Evolutionary conservation across 192 early-diverging fungal species (phyloP), one percentile per base, ranked within the genome.

Genomic region (Gigaspora rosea): DNA sequence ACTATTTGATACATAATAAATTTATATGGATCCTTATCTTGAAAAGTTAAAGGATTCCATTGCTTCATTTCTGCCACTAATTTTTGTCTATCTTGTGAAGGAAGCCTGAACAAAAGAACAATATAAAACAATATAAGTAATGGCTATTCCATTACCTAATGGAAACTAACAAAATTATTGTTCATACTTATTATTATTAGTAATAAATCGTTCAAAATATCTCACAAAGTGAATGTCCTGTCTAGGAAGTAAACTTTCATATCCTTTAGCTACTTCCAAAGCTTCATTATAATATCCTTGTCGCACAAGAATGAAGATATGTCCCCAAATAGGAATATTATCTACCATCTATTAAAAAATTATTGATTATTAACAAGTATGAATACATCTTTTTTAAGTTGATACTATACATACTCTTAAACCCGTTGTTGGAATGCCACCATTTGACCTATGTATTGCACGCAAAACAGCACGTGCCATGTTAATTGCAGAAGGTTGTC

Each of bases 11-110:
- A 95, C 20, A 99, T 78, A 15, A 94, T 91, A 3, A 91, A 80
- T 83, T 98, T 98, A 87, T 95, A 99, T n/a, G 93, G 93, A 76
- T 99, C 97, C 8, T 87, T 88, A 11, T 76, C 72, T 33, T 85
- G 75, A 83, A 20, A 76, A 78, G 33, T 73, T 75, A 69, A 88
- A 84, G 13, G 79, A 68, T 85, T 73, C 52, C 84, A 77, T 62
- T 83, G 82, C 49, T 88, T 86, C 70, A 87, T 88, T 49, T 93
- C 90, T 13, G 83, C 83, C 27, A 90, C 58, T 4, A 97, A 78
- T 11, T 84, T 78, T 18, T 90, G 86, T 61, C 90, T 88, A 77
- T 81, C 77, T 11, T 75, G 66, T 48, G 81, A 76, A 8, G 88
- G 82, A 70, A 90, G 74, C 64, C 79, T 82, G 46, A 87, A 78